Evolutionary conservation across 805 yeast species (phyloP).

Genomic region (Kregervanrija pseudodelftensis): DNA sequence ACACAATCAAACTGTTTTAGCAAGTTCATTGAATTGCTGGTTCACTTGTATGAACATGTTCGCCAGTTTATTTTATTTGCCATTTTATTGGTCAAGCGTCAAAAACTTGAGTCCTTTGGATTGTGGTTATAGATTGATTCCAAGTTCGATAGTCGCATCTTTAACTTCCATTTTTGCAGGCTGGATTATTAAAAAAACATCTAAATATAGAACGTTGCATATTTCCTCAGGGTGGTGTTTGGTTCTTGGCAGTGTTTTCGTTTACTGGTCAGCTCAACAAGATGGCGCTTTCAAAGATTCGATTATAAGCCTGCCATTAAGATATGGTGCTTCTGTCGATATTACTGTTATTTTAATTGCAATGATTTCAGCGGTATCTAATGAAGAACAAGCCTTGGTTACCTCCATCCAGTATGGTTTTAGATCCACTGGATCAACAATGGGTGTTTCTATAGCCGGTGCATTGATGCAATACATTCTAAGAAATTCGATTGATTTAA

Average conservation of each 20-base stretch:
- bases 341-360: constrained; percentile 69
- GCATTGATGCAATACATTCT: constrained; percentile 36
- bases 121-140: constrained; percentile 36
- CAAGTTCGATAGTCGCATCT: constrained; percentile 63
- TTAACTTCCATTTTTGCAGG: constrained; percentile 65
- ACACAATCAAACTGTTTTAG: constrained; percentile 49
- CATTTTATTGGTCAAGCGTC: constrained; percentile 44
- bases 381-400: constrained; percentile 69
- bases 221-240: constrained; percentile 32
- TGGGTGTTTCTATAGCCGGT: constrained; percentile 44
- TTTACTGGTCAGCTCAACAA: constrained; percentile 18
- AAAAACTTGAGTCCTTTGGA: constrained; percentile 21
- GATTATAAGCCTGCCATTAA: constrained; percentile 42
- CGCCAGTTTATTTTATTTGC: constrained; percentile 60
- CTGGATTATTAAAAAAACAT: constrained; percentile 57
- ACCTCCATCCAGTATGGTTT: constrained; percentile 83
- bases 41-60: constrained; percentile 63
- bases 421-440: constrained; percentile 47
- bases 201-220: constrained; percentile 49
- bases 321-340: constrained; percentile 59
- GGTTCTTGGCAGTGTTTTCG: constrained; percentile 38
- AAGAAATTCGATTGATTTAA: constrained; percentile 7
- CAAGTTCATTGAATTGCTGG: constrained; percentile 64
- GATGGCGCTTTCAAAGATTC: constrained; percentile 32
- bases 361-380: constrained; percentile 67